Conservation (phyloP, 805 yeast species). For the Metschnikowia baotianmanensis region DNA sequence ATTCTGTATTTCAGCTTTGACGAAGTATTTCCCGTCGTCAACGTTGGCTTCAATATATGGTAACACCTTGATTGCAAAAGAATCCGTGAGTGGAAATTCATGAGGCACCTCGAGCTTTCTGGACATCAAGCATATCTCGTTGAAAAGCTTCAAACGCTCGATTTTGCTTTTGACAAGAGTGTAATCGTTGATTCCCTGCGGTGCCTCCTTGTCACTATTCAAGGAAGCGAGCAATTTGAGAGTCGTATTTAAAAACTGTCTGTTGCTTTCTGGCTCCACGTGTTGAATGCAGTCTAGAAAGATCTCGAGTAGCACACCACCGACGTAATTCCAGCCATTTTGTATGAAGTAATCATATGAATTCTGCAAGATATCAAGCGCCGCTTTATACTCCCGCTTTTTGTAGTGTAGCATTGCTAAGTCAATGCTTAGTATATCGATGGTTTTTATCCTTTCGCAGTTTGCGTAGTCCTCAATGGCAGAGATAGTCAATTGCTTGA, state of each 20-base stretch:
- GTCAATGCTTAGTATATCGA: constrained; percentile 74
- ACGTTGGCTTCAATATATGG: constrained; percentile 35
- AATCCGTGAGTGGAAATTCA: constrained; percentile 30
- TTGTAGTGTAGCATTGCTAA: constrained; percentile 69
- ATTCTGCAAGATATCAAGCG: constrained; percentile 61
- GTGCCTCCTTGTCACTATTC: constrained; percentile 13
- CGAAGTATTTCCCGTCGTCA: constrained; percentile 32
- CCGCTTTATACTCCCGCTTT: constrained; percentile 52
- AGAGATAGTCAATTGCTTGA: constrained; percentile 52
- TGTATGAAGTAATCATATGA: constrained; percentile 66
- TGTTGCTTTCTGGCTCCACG: constrained; percentile 22
- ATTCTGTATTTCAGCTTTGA: constrained; percentile 35
- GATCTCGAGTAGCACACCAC: constrained; percentile 60
- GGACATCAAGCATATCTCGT: constrained; percentile 5
- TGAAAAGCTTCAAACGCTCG: constrained; percentile 11
- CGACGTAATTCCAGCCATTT: constrained; percentile 74
- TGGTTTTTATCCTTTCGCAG: constrained; percentile 58
- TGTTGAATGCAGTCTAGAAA: constrained; percentile 68
- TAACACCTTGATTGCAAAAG: constrained; percentile 35
- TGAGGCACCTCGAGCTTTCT: not conserved
- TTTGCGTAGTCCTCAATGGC: constrained; percentile 52
- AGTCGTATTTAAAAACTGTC: constrained; percentile 37
- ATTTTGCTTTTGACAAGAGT: constrained; percentile 19
- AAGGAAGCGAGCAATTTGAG: constrained; percentile 39
- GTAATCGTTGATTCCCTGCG: constrained; percentile 29